Conservation (phyloP, 164 flowering plant genomes). For the Tetracentron sinense region DNA sequence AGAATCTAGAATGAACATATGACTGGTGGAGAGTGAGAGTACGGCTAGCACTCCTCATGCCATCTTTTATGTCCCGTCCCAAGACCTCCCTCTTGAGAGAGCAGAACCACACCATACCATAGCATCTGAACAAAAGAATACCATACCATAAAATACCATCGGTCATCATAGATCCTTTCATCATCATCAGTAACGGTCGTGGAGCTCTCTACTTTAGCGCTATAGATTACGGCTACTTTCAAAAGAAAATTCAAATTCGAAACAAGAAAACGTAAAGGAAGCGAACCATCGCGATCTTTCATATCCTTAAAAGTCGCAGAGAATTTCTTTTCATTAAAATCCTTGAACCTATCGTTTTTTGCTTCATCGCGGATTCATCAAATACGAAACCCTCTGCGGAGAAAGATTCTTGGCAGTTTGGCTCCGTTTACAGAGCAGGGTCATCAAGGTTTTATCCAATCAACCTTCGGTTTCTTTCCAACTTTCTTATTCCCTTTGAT, state of each 20-base stretch:
- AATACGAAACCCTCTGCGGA: background rate
- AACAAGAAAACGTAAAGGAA: conserved; percentile 6
- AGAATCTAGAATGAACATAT: too few relatives aligned
- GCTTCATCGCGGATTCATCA: background rate
- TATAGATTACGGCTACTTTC: too few relatives aligned
- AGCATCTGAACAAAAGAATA: too few relatives aligned
- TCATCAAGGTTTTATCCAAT: conserved; percentile 5
- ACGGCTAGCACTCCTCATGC: too few relatives aligned
- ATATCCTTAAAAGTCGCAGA: background rate
- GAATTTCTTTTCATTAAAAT: background rate
- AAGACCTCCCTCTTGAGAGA: too few relatives aligned
- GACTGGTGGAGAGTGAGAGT: too few relatives aligned
- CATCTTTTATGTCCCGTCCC: too few relatives aligned
- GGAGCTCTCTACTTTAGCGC: too few relatives aligned
- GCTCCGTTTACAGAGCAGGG: background rate
- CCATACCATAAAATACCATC: too few relatives aligned
- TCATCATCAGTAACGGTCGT: too few relatives aligned
- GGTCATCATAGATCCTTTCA: too few relatives aligned
- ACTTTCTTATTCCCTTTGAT: background rate
- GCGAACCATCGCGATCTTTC: conserved; percentile 10
- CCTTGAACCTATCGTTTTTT: background rate
- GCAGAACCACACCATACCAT: too few relatives aligned
- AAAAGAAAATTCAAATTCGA: conserved; percentile 9
- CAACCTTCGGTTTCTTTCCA: background rate
- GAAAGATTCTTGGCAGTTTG: background rate